These are phyloP conservation scores for Ceratobasidium papillatum DNA, from an alignment of 1,284 basidiomycete species.

Conservation along the genomic window DNA sequence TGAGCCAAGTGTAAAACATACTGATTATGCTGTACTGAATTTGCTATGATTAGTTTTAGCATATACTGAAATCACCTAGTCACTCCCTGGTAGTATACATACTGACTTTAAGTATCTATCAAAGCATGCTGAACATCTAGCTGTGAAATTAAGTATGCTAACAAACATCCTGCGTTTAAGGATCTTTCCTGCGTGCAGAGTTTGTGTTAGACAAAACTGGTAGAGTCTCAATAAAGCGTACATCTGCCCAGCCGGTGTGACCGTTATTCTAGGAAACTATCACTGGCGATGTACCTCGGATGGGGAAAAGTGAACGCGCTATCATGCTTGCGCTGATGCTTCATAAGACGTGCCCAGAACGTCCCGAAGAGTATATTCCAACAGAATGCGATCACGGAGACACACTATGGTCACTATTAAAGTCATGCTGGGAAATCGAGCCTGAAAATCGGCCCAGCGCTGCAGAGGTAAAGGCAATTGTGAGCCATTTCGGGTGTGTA, in stretches of 20 bases:
- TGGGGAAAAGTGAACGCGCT: background rate
- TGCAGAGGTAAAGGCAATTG: background rate
- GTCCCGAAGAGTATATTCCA: background rate
- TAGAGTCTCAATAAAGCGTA: background rate
- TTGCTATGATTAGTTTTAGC: no score
- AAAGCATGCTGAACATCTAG: no score
- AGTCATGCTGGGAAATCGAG: background rate
- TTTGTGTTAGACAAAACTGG: slow-evolving; percentile 11
- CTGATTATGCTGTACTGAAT: no score
- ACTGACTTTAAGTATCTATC: no score
- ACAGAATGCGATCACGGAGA: background rate
- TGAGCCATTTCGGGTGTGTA: background rate
- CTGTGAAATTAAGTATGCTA: no score
- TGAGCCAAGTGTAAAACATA: no score
- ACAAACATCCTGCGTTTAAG: no score
- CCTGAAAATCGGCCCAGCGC: background rate
- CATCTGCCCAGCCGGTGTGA: no score
- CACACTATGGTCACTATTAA: background rate
- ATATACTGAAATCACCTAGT: no score
- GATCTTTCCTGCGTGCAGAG: no score
- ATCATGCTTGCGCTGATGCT: background rate
- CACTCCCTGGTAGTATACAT: no score
- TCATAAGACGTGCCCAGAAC: background rate
- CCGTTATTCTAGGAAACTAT: background rate
- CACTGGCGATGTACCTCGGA: background rate